Conservation (phyloP, 805 yeast species). For the Phaffomyces antillensis region DNA sequence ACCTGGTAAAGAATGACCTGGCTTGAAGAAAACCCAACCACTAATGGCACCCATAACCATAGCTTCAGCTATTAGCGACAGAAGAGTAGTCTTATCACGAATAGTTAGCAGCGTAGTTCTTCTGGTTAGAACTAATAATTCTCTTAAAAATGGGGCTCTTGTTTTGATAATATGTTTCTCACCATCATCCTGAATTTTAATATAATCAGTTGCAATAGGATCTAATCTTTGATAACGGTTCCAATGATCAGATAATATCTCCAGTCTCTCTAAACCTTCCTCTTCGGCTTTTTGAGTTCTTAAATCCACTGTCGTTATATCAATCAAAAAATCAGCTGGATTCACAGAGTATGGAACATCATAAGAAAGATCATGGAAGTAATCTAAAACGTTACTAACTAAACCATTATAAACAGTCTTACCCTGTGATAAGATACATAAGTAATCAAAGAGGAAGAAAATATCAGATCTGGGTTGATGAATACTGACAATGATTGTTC, state of each 20-base stretch:
- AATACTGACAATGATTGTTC: slow-evolving; percentile 69
- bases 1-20: slow-evolving; percentile 52
- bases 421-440: slow-evolving; percentile 65
- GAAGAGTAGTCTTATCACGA: slow-evolving; percentile 38
- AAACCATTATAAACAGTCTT: slow-evolving; percentile 37
- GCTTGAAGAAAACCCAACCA: slow-evolving; percentile 76
- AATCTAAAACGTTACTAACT: slow-evolving; percentile 31
- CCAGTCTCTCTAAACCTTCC: slow-evolving; percentile 26
- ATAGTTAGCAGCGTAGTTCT: slow-evolving; percentile 35
- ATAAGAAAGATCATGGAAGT: slow-evolving; percentile 39
- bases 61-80: slow-evolving; percentile 15
- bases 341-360: slow-evolving; percentile 36
- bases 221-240: slow-evolving; percentile 6
- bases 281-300: slow-evolving; percentile 30
- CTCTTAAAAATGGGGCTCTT: slow-evolving; percentile 37
- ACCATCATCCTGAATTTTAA: neutral
- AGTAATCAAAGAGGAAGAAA: slow-evolving; percentile 57
- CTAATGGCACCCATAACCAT: slow-evolving; percentile 25
- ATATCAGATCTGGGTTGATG: slow-evolving; percentile 88
- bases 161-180: neutral
- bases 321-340: slow-evolving; percentile 48
- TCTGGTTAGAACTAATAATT: slow-evolving; percentile 32
- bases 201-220: neutral
- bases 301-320: slow-evolving; percentile 41
- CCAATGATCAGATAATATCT: slow-evolving; percentile 30